Evolutionary conservation across 345 rosid genomes (phyloP), one percentile per base, ranked within the genome.

Genomic region (Corchorus capsularis): DNA sequence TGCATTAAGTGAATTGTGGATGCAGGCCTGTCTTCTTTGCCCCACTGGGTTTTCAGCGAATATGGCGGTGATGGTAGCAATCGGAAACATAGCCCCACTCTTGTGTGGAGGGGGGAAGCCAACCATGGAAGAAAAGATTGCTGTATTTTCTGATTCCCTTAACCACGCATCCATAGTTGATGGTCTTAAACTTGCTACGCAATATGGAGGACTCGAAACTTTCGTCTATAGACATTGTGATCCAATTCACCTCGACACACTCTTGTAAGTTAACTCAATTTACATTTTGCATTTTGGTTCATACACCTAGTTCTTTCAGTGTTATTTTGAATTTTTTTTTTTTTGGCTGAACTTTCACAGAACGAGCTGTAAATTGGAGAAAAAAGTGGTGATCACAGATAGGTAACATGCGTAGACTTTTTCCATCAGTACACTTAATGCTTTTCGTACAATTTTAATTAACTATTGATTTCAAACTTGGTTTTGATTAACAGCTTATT

Each of bases 101-200:
- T 77, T 92, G 66, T 84, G 78, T 77, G 71, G 75, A 6, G 82
- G 79, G 60, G 85, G 75, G 76, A 85, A 84, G 61, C 91, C 92
- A 75, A 45, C 45, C 27, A 22, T 76, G 75, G 78, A 83, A 65
- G 97, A 87, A 74, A 91, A 84, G 80, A 79, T 93, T 76, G 94
- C 97, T 46, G 82, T 95, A 16, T 93, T 95, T 83, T 95, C 99
- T 57, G 99, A 95, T 86, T 86, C 88, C 8, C 80, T 93, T 73
- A 95, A 95, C 79, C 98, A 95, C 79, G 99, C 98, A 71, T 93
- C 98, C 1, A 95, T 95, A 68, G 90, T 95, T 79, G 98, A 93
- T 79, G 99, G 99, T 47, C 88, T 93, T 52, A 92, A 84, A 83
- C 96, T 90, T 69, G 97, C 97, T 75, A 91, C 85, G 83, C 78